These are phyloP conservation scores for Cladosporium colombiae DNA, from an alignment of 2,329 filamentous ascomycete genomes.

Conservation along the genomic window DNA sequence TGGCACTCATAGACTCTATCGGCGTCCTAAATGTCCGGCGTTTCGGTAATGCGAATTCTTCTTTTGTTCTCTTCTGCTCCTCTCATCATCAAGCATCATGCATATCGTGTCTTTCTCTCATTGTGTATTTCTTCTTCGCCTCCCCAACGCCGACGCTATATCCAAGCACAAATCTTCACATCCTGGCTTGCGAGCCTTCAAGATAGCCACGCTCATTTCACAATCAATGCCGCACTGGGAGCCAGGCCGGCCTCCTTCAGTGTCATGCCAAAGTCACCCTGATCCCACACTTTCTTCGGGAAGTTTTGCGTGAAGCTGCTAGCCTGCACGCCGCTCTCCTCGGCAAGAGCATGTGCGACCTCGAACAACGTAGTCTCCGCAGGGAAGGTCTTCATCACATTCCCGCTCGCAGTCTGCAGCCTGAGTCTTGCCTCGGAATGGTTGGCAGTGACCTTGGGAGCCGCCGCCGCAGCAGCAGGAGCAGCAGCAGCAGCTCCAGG, in stretches of 20 bases:
- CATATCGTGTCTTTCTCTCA: background rate
- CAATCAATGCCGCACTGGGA: constrained; percentile 85
- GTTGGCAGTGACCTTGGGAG: constrained; percentile 60
- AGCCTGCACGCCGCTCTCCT: constrained; percentile 70
- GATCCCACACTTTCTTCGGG: constrained; percentile 75
- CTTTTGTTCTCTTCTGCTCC: background rate
- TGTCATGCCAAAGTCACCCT: constrained; percentile 79
- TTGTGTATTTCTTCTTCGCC: background rate
- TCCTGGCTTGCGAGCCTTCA: background rate
- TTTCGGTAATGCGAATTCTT: constrained; percentile 9
- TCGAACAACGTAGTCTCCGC: constrained; percentile 93
- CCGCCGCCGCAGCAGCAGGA: constrained; percentile 48
- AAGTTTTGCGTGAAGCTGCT: constrained; percentile 83
- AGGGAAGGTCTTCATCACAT: constrained; percentile 81
- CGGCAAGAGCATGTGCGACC: constrained; percentile 73
- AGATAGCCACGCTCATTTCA: constrained; percentile 47
- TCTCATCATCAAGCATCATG: background rate
- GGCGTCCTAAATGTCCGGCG: constrained; percentile 5
- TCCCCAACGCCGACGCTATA: background rate
- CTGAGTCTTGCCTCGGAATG: constrained; percentile 81
- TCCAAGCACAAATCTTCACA: background rate
- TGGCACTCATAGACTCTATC: constrained; percentile 17
- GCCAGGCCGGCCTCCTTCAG: constrained; percentile 89
- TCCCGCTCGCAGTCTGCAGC: constrained; percentile 73
- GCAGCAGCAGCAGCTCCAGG: constrained; percentile 44